Base-by-base conservation (phyloP, 805 yeast genomes). In the Saturnispora serradocipensis region DNA sequence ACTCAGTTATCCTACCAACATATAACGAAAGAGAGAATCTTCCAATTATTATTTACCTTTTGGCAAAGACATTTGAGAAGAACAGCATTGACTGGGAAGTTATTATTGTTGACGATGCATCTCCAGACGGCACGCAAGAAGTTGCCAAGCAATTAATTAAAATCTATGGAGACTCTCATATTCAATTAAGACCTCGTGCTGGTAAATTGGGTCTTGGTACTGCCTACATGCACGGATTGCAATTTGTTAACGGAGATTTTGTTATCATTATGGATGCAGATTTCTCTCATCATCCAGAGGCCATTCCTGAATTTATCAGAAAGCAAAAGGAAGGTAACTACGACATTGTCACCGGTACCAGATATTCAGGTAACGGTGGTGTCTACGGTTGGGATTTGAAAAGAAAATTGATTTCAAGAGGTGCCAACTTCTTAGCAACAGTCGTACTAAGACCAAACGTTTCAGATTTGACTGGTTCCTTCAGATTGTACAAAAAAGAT, bases 191-290 rank as follows among this genome's bases (percentile, higher is more conserved):
- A 62, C 80, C 91, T 24, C 77, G 91, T 61, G 81, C 85, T 3
- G 90, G 90, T 43, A 84, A 85, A 66, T 74, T 84, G 52, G 91
- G 91, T 16, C 74, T 84, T 54, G 90, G 89, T 47, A 84, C 91
- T 32, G 91, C 91, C 16, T 84, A 84, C 59, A 84, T 84, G 43
- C 89, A 85, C 60, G 91, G 89, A 1, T 74, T 84, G 58, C 75
- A 85, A 64, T 82, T 61, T 59, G 88, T 77, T 47, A 78, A 83
- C 20, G 91, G 91, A 45, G 77, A 85, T 67, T 84, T 74, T 65
- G 89, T 84, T 47, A 79, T 84, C 56, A 84, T 85, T 59, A 84
- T 84, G 91, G 91, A 84, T 63, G 91, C 91, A 16, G 91, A 84
- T 64, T 84, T 85, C 69, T 81, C 88, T 6, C 91, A 84, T 66